phyloP scores from a whole-genome alignment of 768 basidiomycete species.

The Gymnopilus dilepis region DNA sequence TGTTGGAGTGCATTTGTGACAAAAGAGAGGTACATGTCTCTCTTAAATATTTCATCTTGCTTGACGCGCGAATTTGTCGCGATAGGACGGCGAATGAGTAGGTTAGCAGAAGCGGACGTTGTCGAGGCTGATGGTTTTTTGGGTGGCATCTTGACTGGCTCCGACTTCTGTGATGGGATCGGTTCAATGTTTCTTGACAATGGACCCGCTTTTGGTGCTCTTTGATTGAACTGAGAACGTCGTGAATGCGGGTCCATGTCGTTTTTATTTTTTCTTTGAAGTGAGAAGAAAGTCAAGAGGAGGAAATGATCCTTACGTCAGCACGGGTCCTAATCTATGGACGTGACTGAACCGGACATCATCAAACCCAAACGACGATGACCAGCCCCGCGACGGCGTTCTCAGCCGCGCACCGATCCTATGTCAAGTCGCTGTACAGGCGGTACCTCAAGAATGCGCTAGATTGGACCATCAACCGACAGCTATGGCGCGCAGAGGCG shows the following conservation, averaged over 20 bases:
- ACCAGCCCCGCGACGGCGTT: conserved; percentile 58
- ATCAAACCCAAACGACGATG: conserved; percentile 41
- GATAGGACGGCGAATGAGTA: conserved; percentile 55
- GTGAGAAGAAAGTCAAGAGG: conserved; percentile 18
- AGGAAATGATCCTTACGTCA: conserved; percentile 29
- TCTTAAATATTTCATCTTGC: conserved; percentile 75
- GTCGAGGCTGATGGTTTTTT: conserved; percentile 48
- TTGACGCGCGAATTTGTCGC: conserved; percentile 81
- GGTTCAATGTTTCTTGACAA: conserved; percentile 48
- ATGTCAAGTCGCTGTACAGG: conserved; percentile 92
- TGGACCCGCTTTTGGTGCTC: conserved; percentile 72
- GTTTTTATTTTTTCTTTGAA: conserved; percentile 21
- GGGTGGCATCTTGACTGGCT: conserved; percentile 35
- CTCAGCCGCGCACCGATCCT: conserved; percentile 75
- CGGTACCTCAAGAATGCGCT: conserved; percentile 85
- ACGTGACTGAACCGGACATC: conserved; percentile 13
- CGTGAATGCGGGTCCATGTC: conserved; percentile 82
- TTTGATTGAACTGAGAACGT: conserved; percentile 75
- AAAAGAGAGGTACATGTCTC: conserved; percentile 85
- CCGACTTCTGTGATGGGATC: conserved; percentile 27
- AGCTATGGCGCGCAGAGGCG: conserved; percentile 86
- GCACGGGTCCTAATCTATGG: conserved; percentile 14
- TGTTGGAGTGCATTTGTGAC: conserved; percentile 82
- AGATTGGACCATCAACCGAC: conserved; percentile 88
- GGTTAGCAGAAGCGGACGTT: conserved; percentile 32